phyloP scores from a whole-genome alignment of 345 rosid genomes.

The Mercurialis annua region DNA sequence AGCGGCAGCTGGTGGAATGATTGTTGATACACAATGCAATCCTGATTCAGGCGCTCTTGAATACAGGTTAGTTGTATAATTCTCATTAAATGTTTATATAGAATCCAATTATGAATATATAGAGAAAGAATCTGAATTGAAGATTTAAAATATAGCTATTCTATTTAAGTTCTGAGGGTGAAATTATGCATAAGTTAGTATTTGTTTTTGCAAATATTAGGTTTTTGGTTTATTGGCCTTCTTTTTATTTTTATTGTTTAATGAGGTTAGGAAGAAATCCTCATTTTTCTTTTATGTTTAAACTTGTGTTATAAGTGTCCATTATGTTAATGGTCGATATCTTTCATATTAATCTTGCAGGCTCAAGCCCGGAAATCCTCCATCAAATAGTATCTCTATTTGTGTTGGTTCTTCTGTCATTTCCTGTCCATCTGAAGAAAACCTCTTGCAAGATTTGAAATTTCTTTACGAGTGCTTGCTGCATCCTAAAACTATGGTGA shows the following conservation, averaged over 20 bases:
- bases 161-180: neutral
- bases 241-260: neutral
- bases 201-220: neutral
- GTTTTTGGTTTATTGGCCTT: neutral
- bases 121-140: neutral
- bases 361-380: slow-evolving; percentile 42
- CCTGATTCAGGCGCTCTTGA: slow-evolving; percentile 48
- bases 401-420: slow-evolving; percentile 20
- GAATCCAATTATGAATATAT: neutral
- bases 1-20: slow-evolving; percentile 40
- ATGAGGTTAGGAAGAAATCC: neutral
- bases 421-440: slow-evolving; percentile 41
- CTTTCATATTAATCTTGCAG: slow-evolving; percentile 33
- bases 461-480: slow-evolving; percentile 44
- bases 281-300: neutral
- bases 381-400: slow-evolving; percentile 5
- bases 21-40: slow-evolving; percentile 39
- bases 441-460: slow-evolving; percentile 44
- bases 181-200: neutral
- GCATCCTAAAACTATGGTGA: slow-evolving; percentile 38
- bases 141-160: neutral
- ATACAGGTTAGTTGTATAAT: slow-evolving; percentile 52
- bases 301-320: neutral
- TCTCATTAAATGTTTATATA: too few species aligned
- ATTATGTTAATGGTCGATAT: neutral